Base-by-base conservation (phyloP, 306 rosid genomes). In the Sechiopsis laciniata region DNA sequence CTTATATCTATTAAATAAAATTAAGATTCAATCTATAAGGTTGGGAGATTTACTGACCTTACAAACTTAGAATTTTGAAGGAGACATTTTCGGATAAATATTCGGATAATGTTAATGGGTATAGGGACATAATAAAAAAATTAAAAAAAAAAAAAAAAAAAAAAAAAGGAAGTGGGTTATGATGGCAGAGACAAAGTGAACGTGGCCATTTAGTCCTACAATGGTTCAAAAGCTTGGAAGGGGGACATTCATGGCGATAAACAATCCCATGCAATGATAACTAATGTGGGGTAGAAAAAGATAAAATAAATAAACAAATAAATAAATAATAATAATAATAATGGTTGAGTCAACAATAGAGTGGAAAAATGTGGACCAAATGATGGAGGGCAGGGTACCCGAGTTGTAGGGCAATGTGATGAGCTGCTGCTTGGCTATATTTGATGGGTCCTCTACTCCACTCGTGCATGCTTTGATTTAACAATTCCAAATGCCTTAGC, bases 381-480 rank as follows among this genome's bases (percentile, higher is more conserved):
- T 67, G 72, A 67, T 67, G 72, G 26, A 29, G 12, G 71, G 72
- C 53, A 46, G 69, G 69, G 69, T 62, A 62, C 48, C 68, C 72
- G 12, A 46, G 72, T 20, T 55, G 10, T 67, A 42, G 54, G 37
- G 10, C 54, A 67, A 67, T 45, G 50, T 45, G 50, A 45, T 66
- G 54, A 4, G 19, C 9, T 48, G 19, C 9, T 48, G 5, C 53
- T 37, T 32, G 0, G 37, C 3, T 40, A 37, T 64, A 14, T 37
- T 9, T 17, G 52, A 10, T 42, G 53, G 72, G 72, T 46, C 72
- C 72, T 66, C 10, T 2, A 46, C 72, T 67, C 72, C 72, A 67
- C 72, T 67, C 72, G 72, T 67, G 72, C 72, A 67, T 67, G 72
- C 72, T 67, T 64, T 20, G 1, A 67, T 67, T 21, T 67, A 20